These are phyloP conservation scores for Trichomonas vaginalis DNA, from an alignment of 208 protist genomes.

Conservation along the genomic window DNA sequence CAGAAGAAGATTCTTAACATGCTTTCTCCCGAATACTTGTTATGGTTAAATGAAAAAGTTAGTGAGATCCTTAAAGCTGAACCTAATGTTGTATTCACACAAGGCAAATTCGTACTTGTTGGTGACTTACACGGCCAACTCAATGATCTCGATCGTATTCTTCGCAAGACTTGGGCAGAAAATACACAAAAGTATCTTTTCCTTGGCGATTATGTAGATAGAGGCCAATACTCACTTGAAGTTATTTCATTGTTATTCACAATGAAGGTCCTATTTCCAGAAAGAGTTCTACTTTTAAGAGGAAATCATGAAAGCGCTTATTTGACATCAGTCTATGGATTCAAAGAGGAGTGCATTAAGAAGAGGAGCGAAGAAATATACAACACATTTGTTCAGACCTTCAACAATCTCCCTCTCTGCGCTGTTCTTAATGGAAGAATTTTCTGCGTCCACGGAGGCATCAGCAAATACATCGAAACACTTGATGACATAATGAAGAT, in stretches of 20 bases:
- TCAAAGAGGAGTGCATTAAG: neutral
- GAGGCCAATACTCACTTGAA: too few relatives aligned
- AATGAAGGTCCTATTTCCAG: neutral
- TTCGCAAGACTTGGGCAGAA: too few relatives aligned
- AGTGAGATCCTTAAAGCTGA: too few relatives aligned
- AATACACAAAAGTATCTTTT: too few relatives aligned
- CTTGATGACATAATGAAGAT: neutral
- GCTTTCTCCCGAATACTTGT: too few relatives aligned
- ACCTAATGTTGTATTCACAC: too few relatives aligned
- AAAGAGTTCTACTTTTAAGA: neutral
- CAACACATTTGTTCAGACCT: neutral
- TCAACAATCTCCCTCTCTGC: neutral
- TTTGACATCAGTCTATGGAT: neutral
- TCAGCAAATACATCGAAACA: neutral
- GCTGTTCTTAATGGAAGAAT: neutral
- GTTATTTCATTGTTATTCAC: neutral
- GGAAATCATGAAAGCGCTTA: neutral
- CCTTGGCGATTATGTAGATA: too few relatives aligned
- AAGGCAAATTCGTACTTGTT: too few relatives aligned
- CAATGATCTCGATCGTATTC: too few relatives aligned
- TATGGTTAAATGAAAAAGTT: too few relatives aligned
- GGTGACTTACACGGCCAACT: too few relatives aligned
- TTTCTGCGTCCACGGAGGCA: neutral
- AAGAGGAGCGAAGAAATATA: neutral
- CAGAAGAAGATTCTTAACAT: too few relatives aligned